Evolutionary conservation across 176 grass and related monocot genomes (phyloP).

Genomic region (Rhynchospora breviuscula): DNA sequence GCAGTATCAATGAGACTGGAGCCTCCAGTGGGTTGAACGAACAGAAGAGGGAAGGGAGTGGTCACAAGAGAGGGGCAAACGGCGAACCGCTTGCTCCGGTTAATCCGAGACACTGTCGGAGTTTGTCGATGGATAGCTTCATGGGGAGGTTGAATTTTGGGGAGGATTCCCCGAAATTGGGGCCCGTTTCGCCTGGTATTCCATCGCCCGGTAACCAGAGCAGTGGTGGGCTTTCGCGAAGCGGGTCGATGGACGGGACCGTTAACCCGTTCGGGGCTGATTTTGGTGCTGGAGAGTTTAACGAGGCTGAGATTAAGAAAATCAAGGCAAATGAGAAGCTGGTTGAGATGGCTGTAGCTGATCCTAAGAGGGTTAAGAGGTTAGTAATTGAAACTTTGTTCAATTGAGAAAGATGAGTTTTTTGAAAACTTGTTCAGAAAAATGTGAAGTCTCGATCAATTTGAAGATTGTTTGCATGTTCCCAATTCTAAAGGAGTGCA

Average conservation of each 20-base stretch:
- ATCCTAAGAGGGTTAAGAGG: constrained; percentile 98
- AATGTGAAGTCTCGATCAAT: background rate
- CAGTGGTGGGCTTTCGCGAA: constrained; percentile 26
- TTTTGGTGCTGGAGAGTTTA: constrained; percentile 70
- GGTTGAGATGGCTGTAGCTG: constrained; percentile 68
- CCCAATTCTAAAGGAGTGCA: background rate
- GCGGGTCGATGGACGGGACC: constrained; percentile 53
- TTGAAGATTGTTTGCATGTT: background rate
- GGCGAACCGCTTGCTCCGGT: constrained; percentile 12
- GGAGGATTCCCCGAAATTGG: constrained; percentile 68
- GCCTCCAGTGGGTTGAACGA: constrained; percentile 23
- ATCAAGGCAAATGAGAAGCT: constrained; percentile 89
- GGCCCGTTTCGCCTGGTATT: constrained; percentile 25
- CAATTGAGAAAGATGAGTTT: background rate
- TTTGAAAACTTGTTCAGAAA: background rate
- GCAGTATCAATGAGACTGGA: constrained; percentile 34
- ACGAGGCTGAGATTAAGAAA: constrained; percentile 80
- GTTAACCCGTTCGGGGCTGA: constrained; percentile 47
- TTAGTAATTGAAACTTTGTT: constrained; percentile 26
- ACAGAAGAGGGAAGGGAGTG: constrained; percentile 27
- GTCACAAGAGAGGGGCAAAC: constrained; percentile 30
- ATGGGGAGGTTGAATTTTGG: constrained; percentile 75
- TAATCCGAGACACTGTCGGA: constrained; percentile 61
- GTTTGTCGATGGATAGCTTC: constrained; percentile 95
- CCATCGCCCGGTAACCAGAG: constrained; percentile 27